phyloP scores from a whole-genome alignment of 306 rosid genomes.

The Quercus engelmannii region DNA sequence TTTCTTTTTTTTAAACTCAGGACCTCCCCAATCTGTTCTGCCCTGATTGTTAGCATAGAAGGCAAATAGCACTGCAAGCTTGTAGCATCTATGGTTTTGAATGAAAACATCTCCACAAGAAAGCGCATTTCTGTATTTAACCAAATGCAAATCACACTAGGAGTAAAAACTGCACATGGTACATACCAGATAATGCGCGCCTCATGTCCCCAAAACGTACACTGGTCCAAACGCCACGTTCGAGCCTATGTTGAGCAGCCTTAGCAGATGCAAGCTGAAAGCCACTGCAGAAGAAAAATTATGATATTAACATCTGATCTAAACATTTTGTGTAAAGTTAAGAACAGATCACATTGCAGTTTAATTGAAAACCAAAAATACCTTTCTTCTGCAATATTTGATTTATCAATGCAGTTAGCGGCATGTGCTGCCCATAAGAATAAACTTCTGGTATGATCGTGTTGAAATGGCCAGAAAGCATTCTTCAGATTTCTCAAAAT shows the following conservation, averaged over 20 bases:
- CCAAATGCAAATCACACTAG: neutral
- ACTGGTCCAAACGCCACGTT: conserved; percentile 92
- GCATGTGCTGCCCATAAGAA: conserved; percentile 89
- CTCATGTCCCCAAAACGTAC: conserved; percentile 90
- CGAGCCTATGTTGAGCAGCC: conserved; percentile 89
- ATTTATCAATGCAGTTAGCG: conserved; percentile 61
- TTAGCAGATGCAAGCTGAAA: conserved; percentile 86
- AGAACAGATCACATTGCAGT: conserved; percentile 4
- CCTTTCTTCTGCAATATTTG: conserved; percentile 63
- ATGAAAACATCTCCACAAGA: neutral
- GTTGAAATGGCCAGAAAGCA: conserved; percentile 91
- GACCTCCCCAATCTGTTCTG: too few species aligned
- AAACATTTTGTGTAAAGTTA: neutral
- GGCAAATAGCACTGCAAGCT: neutral
- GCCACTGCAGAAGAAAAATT: conserved; percentile 53
- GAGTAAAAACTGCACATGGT: neutral
- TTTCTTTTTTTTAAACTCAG: too few species aligned
- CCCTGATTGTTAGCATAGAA: neutral
- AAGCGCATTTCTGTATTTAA: neutral
- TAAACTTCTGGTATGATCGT: conserved; percentile 54
- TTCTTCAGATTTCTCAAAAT: conserved; percentile 71
- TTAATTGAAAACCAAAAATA: conserved; percentile 24
- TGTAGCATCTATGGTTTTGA: neutral
- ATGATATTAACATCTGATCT: neutral
- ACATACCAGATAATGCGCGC: conserved; percentile 81